These are phyloP conservation scores for Coemansia reversa DNA, from an alignment of 192 early-diverging fungal genomes.

Conservation along the genomic window DNA sequence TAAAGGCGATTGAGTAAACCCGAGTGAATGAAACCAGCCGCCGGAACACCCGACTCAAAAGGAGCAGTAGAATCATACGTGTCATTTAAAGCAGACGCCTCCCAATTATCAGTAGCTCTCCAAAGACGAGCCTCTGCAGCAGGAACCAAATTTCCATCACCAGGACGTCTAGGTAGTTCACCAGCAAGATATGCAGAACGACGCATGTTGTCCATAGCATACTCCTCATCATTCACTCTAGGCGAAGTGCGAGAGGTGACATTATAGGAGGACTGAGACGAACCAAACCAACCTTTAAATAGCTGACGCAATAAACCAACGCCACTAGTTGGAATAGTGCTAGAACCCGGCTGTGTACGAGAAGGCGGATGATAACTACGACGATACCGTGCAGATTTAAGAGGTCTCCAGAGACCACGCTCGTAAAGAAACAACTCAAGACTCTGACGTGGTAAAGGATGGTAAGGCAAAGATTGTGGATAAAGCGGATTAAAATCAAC, in stretches of 20 bases:
- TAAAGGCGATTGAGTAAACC: conserved; percentile 66
- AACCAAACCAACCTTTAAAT: no score
- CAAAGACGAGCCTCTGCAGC: no score
- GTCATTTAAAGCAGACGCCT: no score
- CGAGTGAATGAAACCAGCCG: conserved; percentile 60
- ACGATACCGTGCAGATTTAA: conserved; percentile 7
- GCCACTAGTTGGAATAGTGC: no score
- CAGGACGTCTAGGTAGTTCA: no score
- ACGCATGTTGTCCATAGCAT: conserved; percentile 33
- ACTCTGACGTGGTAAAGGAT: conserved; percentile 55
- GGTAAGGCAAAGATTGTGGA: conserved; percentile 59
- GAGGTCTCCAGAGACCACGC: conserved; percentile 48
- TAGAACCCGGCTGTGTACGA: not conserved
- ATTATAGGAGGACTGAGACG: not conserved
- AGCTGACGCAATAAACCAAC: no score
- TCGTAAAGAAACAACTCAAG: conserved; percentile 60
- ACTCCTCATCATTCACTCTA: conserved; percentile 14
- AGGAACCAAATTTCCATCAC: no score
- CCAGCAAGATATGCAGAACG: conserved; percentile 29
- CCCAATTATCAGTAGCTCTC: no score
- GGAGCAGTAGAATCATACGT: not conserved
- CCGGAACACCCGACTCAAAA: conserved; percentile 19
- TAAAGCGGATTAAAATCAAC: conserved; percentile 66
- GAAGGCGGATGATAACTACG: not conserved
- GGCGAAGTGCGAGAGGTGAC: not conserved